These are phyloP conservation scores for Umbilicaria muhlenbergii DNA, from an alignment of 495 filamentous ascomycete species.

Conservation along the genomic window DNA sequence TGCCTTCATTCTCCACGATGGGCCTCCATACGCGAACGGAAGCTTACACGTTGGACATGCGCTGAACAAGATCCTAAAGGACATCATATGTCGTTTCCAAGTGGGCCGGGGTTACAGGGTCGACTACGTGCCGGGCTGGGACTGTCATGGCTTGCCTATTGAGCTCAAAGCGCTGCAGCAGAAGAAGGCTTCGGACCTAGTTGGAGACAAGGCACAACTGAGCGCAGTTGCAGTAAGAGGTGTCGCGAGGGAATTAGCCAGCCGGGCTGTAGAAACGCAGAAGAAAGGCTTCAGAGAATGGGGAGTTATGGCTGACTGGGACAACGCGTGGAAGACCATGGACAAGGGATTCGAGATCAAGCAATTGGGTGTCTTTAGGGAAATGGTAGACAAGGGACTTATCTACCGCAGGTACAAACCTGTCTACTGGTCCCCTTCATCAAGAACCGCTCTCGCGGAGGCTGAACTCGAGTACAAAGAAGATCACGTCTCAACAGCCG, in stretches of 20 bases:
- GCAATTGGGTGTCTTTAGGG: constrained; percentile 70
- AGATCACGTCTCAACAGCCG: constrained; percentile 62
- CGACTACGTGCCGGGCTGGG: constrained; percentile 90
- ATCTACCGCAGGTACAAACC: constrained; percentile 83
- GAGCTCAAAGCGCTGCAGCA: constrained; percentile 85
- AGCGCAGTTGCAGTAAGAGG: constrained; percentile 37
- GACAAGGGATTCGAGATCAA: constrained; percentile 71
- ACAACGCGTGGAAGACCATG: constrained; percentile 84
- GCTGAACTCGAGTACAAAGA: constrained; percentile 93
- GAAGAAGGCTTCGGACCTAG: constrained; percentile 16
- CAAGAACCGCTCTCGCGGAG: constrained; percentile 80
- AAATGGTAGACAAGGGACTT: constrained; percentile 70
- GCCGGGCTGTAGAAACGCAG: constrained; percentile 59
- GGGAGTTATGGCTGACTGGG: constrained; percentile 91
- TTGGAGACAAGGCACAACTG: background rate
- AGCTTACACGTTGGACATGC: constrained; percentile 93
- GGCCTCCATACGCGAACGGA: constrained; percentile 94
- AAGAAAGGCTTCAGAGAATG: constrained; percentile 70
- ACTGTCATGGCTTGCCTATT: constrained; percentile 95
- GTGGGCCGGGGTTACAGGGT: constrained; percentile 62
- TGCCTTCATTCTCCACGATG: constrained; percentile 81
- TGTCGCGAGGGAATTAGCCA: constrained; percentile 60
- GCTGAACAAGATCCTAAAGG: constrained; percentile 93
- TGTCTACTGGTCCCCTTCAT: constrained; percentile 92
- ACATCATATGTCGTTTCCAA: constrained; percentile 72